Evolutionary conservation across 306 rosid species (phyloP).

Genomic region (Acacia melanoxylon): DNA sequence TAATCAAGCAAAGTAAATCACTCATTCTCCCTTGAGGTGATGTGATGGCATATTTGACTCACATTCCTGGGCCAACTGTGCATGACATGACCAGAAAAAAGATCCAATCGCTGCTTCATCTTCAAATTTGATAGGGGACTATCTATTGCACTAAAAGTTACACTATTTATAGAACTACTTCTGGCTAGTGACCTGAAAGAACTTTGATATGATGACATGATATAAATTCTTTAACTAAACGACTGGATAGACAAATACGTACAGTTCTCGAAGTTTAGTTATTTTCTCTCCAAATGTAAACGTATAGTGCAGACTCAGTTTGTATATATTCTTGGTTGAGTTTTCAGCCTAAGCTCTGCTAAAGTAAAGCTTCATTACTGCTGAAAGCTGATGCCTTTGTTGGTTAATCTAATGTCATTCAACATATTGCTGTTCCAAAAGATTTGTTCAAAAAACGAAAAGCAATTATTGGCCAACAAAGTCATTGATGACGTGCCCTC

Average conservation of each 20-base stretch:
- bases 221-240: neutral
- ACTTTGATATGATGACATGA: too few relatives aligned
- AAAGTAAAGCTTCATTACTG: neutral
- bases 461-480: constrained; percentile 44
- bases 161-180: too few relatives aligned
- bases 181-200: too few relatives aligned
- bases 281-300: too few relatives aligned
- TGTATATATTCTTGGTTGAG: neutral
- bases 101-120: neutral
- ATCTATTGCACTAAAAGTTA: too few relatives aligned
- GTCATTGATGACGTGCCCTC: constrained; percentile 64
- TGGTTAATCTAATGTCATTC: neutral
- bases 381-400: neutral
- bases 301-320: neutral
- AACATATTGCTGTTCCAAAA: neutral
- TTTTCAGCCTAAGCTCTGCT: neutral
- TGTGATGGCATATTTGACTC: neutral
- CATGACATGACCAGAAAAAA: neutral
- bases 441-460: neutral
- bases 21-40: neutral
- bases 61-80: neutral
- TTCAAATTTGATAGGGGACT: neutral
- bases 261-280: neutral
- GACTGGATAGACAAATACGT: neutral
- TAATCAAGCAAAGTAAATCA: neutral